These are phyloP conservation scores for Jacaranda mimosifolia DNA, from an alignment of 257 asterid genomes.

Conservation along the genomic window DNA sequence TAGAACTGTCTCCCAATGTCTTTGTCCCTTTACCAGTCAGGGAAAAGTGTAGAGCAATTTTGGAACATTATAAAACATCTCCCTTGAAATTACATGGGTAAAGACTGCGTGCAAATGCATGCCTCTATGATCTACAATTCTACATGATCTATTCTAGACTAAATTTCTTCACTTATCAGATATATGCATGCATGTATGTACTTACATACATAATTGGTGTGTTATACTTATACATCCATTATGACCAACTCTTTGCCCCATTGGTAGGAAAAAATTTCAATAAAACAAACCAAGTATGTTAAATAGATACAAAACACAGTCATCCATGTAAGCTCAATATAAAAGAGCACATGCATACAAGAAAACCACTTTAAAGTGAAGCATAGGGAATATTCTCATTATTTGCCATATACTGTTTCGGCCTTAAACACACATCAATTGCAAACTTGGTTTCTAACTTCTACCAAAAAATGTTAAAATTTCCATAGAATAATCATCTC, in stretches of 20 bases:
- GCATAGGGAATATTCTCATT: background rate
- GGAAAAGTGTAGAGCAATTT: constrained; percentile 13
- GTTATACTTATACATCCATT: background rate
- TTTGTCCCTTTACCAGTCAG: constrained; percentile 8
- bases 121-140: too few species aligned
- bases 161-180: constrained; percentile 20
- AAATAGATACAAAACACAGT: background rate
- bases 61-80: background rate
- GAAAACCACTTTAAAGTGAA: background rate
- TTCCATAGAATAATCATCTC: constrained; percentile 10
- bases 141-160: constrained; percentile 12
- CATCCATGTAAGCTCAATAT: constrained; percentile 24
- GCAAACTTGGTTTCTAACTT: constrained; percentile 20
- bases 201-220: background rate
- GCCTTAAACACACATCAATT: background rate
- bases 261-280: constrained; percentile 13
- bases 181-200: background rate
- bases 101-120: constrained; percentile 7
- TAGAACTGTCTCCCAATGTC: constrained; percentile 3
- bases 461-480: background rate
- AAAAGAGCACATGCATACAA: background rate
- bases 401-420: background rate
- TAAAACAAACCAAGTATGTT: background rate
- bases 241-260: constrained; percentile 11
- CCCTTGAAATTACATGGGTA: background rate